Base-by-base conservation (phyloP, 2,329 filamentous ascomycete species). In the Bipolaris bicolor region DNA sequence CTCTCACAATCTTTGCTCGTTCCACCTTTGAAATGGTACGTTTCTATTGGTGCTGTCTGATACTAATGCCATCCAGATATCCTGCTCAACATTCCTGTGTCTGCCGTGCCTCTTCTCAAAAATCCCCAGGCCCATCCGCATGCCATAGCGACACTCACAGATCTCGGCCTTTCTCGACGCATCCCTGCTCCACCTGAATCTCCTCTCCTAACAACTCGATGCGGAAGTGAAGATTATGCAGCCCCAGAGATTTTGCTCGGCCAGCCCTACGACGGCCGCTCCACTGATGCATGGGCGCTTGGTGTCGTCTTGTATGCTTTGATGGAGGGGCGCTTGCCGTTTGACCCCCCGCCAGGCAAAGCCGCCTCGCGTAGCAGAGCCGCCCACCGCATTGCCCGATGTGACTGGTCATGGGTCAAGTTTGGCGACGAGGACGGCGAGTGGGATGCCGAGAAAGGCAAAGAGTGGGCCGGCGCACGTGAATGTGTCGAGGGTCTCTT, bases 161-260 rank as follows among this genome's bases (percentile, higher is more conserved):
- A 99, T 74, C 83, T 99, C 11, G 95, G 95, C 13, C 86, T 99
- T 11, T 96, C 92, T 3, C 86, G 94, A 52, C 88, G 90, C 34
- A 91, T 98, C 37, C 86, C 91, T 15, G 77, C 82, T 55, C 84
- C 85, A 0, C 86, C 86, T 0, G 89, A 92, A 61, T 91, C 92
- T 50, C 92, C 96, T 64, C 89, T 94, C 59, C 84, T 99, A n/a
- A 91, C 91, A 60, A 98, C 94, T 1, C 87, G 95, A 9, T 99
- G 95, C 75, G 95, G 95, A 31, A 96, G 91, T 39, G 95, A 98
- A 77, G 95, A 99, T 78, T 99, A 99, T 73, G 94, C 94, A 1
- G 94, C 95, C 0, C 95, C 95, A 0, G 95, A 99, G 75, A 92
- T 99, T 44, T 89, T 99, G 52, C 91, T 99, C 82, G 94, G 94